These are phyloP conservation scores for Fusarium sp. DNA, from an alignment of 2,329 filamentous ascomycete genomes.

Conservation along the genomic window DNA sequence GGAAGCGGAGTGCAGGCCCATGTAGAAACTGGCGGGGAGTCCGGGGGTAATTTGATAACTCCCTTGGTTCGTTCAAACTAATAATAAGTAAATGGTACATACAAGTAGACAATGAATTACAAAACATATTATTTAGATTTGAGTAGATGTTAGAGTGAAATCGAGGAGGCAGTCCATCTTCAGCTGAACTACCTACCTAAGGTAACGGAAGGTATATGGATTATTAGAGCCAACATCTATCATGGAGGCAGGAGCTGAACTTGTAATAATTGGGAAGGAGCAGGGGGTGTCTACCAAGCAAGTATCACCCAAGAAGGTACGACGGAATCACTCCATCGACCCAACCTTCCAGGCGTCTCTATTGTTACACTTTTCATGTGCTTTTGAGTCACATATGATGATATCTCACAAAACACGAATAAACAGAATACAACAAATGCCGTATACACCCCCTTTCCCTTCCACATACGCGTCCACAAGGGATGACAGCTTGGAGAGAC, in stretches of 20 bases:
- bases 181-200: not conserved
- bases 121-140: no score
- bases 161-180: not conserved
- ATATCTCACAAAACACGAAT: slow-evolving; percentile 2
- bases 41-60: no score
- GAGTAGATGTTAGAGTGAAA: not conserved
- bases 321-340: slow-evolving; percentile 4
- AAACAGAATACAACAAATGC: not conserved
- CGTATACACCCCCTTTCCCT: slow-evolving; percentile 32
- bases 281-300: slow-evolving; percentile 12
- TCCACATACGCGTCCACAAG: slow-evolving; percentile 21
- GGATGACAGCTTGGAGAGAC: slow-evolving; percentile 29
- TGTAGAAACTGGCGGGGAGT: slow-evolving; percentile 21
- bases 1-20: slow-evolving; percentile 14
- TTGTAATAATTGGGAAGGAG: slow-evolving; percentile 10
- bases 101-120: no score
- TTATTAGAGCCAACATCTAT: slow-evolving; percentile 8
- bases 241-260: slow-evolving; percentile 15
- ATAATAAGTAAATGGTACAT: no score
- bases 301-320: slow-evolving; percentile 2
- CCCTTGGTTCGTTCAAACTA: no score
- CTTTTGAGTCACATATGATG: not conserved
- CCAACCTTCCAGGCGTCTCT: not conserved
- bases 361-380: slow-evolving; percentile 1
- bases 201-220: not conserved